phyloP scores from a whole-genome alignment of 2,329 filamentous ascomycete genomes.

The Fusarium sp. region DNA sequence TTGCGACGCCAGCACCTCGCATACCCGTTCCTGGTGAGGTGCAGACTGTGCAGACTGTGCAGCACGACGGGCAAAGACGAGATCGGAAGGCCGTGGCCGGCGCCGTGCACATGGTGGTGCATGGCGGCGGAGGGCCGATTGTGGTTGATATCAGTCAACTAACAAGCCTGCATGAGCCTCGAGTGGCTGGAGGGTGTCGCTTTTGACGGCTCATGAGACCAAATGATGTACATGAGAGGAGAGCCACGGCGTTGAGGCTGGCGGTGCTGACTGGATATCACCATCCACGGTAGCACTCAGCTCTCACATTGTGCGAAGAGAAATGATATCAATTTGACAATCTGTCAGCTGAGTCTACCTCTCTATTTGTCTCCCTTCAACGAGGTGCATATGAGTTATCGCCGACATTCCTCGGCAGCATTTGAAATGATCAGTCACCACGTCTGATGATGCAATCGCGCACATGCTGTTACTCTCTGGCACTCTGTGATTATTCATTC shows the following conservation, averaged over 20 bases:
- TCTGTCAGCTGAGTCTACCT: conserved; percentile 36
- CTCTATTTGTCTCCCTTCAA: conserved; percentile 16
- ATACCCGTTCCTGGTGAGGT: conserved; percentile 41
- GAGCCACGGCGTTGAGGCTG: conserved; percentile 17
- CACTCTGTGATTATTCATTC: conserved; percentile 17
- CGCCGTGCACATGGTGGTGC: conserved; percentile 17
- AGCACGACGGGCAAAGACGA: conserved; percentile 27
- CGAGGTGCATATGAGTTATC: conserved; percentile 42
- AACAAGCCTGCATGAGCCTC: conserved; percentile 23
- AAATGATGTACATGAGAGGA: conserved; percentile 24
- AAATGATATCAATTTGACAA: conserved; percentile 20
- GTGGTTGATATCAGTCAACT: conserved; percentile 23
- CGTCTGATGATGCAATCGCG: conserved; percentile 36
- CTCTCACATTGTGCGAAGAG: conserved; percentile 25
- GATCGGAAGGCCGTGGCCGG: conserved; percentile 35
- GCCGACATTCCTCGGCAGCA: conserved; percentile 32
- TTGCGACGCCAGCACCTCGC: conserved; percentile 27
- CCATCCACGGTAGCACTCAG: conserved; percentile 8
- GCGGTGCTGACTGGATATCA: conserved; percentile 24
- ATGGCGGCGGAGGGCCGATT: conserved; percentile 11
- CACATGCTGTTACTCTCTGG: conserved; percentile 19
- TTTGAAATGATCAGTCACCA: conserved; percentile 17
- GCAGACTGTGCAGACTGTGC: conserved; percentile 37
- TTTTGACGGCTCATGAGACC: conserved; percentile 21
- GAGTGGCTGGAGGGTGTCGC: conserved; percentile 14